These are phyloP conservation scores for Trypanosoma mega DNA, from an alignment of 208 protist species.

Conservation along the genomic window DNA sequence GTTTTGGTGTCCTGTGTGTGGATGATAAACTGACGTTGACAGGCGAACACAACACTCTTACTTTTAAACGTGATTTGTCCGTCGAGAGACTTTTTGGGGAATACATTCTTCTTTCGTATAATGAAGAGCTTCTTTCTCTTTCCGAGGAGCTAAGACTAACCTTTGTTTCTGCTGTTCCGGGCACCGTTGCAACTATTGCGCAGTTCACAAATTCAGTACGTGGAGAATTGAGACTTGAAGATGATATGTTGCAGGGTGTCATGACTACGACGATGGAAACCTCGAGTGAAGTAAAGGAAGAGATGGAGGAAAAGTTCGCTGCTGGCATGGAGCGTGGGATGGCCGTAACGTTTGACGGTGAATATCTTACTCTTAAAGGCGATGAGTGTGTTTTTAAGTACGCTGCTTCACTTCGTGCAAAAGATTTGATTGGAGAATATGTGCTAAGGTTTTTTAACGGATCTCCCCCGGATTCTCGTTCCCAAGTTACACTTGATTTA, in stretches of 20 bases:
- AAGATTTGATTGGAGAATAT: conserved; percentile 54
- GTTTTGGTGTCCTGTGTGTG: conserved; percentile 40
- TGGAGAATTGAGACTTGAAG: conserved; percentile 50
- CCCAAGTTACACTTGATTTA: conserved; percentile 50
- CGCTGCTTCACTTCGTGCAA: conserved; percentile 36
- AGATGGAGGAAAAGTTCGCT: conserved; percentile 44
- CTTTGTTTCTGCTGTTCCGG: conserved; percentile 39
- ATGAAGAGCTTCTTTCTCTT: conserved; percentile 40
- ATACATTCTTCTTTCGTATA: conserved; percentile 54
- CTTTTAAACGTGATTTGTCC: conserved; percentile 36
- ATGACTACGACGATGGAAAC: conserved; percentile 47
- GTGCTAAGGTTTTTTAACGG: conserved; percentile 60
- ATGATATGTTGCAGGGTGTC: conserved; percentile 38
- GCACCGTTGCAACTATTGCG: conserved; percentile 43
- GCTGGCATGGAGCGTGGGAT: conserved; percentile 41
- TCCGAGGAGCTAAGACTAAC: conserved; percentile 41
- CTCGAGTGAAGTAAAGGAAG: conserved; percentile 27
- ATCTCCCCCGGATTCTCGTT: conserved; percentile 20
- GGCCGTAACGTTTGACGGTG: conserved; percentile 33
- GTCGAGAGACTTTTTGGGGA: conserved; percentile 52
- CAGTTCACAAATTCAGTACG: conserved; percentile 58
- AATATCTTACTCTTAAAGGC: conserved; percentile 39
- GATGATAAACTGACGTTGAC: conserved; percentile 48
- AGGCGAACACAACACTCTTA: conserved; percentile 40
- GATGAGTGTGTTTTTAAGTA: conserved; percentile 31